phyloP scores from a whole-genome alignment of 2,329 filamentous ascomycete species.

The Berkeleyomyces basicola region DNA sequence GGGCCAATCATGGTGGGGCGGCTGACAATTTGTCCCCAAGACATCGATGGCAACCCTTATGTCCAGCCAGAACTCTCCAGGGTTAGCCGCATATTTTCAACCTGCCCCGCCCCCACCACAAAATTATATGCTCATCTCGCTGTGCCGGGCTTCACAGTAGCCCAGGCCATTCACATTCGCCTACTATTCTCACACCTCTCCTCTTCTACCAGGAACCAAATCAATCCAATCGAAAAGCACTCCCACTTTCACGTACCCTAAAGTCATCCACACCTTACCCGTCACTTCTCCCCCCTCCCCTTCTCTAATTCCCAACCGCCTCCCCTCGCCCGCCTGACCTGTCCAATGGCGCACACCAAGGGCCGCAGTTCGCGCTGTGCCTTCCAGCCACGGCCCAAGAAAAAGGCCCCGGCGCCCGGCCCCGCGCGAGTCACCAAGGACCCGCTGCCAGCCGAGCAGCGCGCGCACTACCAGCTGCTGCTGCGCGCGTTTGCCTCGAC shows the following conservation, averaged over 20 bases:
- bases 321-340: neutral
- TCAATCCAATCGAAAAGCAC: neutral
- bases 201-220: too few species aligned
- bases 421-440: neutral
- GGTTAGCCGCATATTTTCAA: neutral
- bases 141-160: neutral
- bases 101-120: neutral
- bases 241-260: neutral
- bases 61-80: neutral
- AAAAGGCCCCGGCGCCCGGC: neutral
- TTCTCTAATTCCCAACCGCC: neutral
- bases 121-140: neutral
- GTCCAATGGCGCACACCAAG: constrained; percentile 10
- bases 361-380: constrained; percentile 12
- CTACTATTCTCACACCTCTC: neutral
- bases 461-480: constrained; percentile 22
- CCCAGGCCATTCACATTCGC: neutral
- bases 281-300: neutral
- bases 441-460: neutral
- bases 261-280: neutral
- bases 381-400: constrained; percentile 13
- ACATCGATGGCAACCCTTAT: neutral
- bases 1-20: neutral
- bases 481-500: constrained; percentile 56
- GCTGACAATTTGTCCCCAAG: neutral